Evolutionary conservation across 768 basidiomycete genomes (phyloP).

Genomic region (Russula lepida): DNA sequence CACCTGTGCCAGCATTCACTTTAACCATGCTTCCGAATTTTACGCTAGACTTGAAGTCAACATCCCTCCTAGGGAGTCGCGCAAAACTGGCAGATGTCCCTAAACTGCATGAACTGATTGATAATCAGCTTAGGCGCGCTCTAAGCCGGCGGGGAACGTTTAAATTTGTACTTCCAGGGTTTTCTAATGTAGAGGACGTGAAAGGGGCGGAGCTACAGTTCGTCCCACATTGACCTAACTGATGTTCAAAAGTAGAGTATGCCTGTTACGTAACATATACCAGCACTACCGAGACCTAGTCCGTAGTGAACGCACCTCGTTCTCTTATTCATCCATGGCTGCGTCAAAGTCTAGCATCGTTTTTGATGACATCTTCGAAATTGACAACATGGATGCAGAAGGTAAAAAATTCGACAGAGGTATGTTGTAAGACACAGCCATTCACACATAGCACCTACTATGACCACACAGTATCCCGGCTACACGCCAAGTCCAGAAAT

Average conservation of each 20-base stretch:
- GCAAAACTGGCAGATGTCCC: constrained; percentile 98
- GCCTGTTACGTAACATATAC: not conserved
- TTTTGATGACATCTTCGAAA: constrained; percentile 90
- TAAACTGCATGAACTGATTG: constrained; percentile 91
- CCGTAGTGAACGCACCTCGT: not conserved
- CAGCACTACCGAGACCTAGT: too few species aligned
- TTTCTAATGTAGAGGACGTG: constrained; percentile 32
- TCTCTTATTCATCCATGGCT: constrained; percentile 5
- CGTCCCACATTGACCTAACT: too few species aligned
- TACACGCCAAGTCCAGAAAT: constrained; percentile 84
- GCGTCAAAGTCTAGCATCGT: constrained; percentile 58
- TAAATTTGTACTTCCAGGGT: constrained; percentile 60
- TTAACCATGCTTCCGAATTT: constrained; percentile 80
- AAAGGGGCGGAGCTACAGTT: constrained; percentile 20
- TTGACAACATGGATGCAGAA: constrained; percentile 77
- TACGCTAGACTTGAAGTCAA: constrained; percentile 76
- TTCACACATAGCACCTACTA: not conserved
- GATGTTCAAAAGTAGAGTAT: not conserved
- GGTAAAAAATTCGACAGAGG: constrained; percentile 99
- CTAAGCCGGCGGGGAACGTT: constrained; percentile 43
- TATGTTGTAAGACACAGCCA: constrained; percentile 30
- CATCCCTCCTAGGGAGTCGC: constrained; percentile 88
- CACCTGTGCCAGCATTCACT: constrained; percentile 51
- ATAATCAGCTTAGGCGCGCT: constrained; percentile 46
- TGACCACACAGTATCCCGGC: constrained; percentile 64